A percentile compares a stretch with the other conserved stretches of the same genome.
Evolutionary conservation across 2,329 filamentous ascomycete genomes (phyloP).

Genomic region (Botrytis hyacinthi): DNA sequence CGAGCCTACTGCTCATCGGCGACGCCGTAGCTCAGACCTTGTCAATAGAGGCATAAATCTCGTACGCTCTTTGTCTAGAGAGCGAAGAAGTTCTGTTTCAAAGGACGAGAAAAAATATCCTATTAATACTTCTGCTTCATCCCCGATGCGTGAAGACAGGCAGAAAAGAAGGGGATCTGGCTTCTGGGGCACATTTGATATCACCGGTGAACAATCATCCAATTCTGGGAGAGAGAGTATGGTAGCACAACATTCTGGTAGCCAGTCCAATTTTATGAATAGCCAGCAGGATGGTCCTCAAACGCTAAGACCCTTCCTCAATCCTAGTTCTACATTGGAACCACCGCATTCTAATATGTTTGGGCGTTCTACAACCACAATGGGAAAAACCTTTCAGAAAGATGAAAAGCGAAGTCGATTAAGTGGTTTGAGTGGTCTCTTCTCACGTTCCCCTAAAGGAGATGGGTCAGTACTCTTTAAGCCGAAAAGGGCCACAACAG

Average conservation of each 20-base stretch:
- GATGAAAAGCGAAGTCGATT: slow-evolving; percentile 11
- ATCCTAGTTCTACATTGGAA: not conserved
- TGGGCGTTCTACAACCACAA: slow-evolving; percentile 1
- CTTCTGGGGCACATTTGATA: slow-evolving; percentile 35
- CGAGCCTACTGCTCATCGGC: slow-evolving; percentile 10
- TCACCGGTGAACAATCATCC: not conserved
- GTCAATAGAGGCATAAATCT: slow-evolving; percentile 53
- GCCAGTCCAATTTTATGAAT: slow-evolving; percentile 31
- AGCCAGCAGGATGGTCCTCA: not conserved
- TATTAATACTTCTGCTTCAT: not conserved
- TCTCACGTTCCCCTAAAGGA: slow-evolving; percentile 7
- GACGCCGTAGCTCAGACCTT: slow-evolving; percentile 44
- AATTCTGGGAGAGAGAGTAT: slow-evolving; percentile 34
- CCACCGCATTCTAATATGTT: not conserved
- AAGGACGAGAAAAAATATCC: not conserved
- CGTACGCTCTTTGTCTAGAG: slow-evolving; percentile 33
- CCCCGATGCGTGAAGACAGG: slow-evolving; percentile 30
- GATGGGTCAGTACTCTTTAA: slow-evolving; percentile 9
- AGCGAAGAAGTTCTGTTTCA: slow-evolving; percentile 30
- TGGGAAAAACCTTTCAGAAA: not conserved
- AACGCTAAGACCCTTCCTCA: not conserved
- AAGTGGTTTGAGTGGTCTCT: slow-evolving; percentile 10
- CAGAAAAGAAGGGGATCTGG: slow-evolving; percentile 43
- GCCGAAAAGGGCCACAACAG: slow-evolving; percentile 14
- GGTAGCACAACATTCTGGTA: slow-evolving; percentile 34